Evolutionary conservation across 2,329 filamentous ascomycete species (phyloP).

Genomic region (Calycina herbarum): DNA sequence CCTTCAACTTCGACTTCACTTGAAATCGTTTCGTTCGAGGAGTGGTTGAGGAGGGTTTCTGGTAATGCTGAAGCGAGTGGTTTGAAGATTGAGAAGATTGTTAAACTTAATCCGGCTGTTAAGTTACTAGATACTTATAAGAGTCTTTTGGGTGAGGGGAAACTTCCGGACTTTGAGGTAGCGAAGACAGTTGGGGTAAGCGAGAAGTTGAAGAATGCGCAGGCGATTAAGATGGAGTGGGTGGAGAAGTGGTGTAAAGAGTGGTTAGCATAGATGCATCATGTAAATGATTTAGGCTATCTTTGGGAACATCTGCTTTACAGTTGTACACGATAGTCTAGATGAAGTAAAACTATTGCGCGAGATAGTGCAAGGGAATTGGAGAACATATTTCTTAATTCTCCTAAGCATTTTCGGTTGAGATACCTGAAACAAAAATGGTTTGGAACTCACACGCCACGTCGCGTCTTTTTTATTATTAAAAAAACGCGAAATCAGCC

Average conservation of each 20-base stretch:
- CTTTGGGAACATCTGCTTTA: too few relatives aligned
- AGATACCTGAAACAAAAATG: too few relatives aligned
- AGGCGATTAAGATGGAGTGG: neutral
- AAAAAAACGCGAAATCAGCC: neutral
- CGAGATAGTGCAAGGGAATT: too few relatives aligned
- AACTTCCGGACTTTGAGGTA: neutral
- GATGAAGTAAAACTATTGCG: too few relatives aligned
- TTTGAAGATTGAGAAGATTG: neutral
- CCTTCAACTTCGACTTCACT: neutral
- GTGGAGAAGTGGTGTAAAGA: neutral
- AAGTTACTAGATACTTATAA: slow-evolving; percentile 6
- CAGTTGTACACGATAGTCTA: too few relatives aligned
- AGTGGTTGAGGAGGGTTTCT: slow-evolving; percentile 4
- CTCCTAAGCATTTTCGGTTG: too few relatives aligned
- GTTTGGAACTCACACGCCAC: too few relatives aligned
- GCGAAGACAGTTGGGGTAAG: neutral
- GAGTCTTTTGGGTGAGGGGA: neutral
- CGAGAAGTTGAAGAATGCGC: neutral
- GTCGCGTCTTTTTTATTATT: too few relatives aligned
- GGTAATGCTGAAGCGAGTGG: neutral
- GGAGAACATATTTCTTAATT: too few relatives aligned
- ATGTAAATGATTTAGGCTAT: neutral
- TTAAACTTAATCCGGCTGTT: neutral
- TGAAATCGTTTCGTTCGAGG: neutral
- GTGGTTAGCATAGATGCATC: neutral